phyloP scores from a whole-genome alignment of 164 flowering plant genomes.

The Magnolia kwangsiensis region DNA sequence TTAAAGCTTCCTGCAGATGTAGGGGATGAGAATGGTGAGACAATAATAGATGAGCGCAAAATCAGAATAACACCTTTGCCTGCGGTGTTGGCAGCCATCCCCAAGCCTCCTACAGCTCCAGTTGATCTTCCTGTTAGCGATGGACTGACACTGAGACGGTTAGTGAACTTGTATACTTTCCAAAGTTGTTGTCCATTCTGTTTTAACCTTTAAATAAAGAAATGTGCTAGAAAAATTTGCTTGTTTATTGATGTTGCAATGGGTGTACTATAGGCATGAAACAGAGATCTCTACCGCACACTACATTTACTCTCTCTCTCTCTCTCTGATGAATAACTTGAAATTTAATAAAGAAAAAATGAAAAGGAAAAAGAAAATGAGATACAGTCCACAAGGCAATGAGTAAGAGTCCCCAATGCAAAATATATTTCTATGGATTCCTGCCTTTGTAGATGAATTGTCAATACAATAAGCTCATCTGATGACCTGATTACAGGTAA shows the following conservation, averaged over 20 bases:
- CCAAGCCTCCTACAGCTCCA: constrained; percentile 42
- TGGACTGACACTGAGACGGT: constrained; percentile 68
- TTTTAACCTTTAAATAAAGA: background rate
- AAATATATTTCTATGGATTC: too few relatives aligned
- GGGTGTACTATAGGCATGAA: background rate
- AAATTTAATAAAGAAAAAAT: too few relatives aligned
- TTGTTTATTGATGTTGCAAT: background rate
- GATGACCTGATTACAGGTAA: too few relatives aligned
- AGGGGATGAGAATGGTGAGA: constrained; percentile 99
- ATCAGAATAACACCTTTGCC: constrained; percentile 94
- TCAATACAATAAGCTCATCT: too few relatives aligned
- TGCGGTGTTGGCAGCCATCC: constrained; percentile 35
- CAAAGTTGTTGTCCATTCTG: background rate
- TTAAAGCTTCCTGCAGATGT: constrained; percentile 98
- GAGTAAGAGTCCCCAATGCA: too few relatives aligned
- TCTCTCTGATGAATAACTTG: too few relatives aligned
- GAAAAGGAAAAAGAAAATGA: too few relatives aligned
- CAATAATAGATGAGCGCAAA: constrained; percentile 88
- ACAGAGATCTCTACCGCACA: background rate
- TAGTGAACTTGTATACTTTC: constrained; percentile 20
- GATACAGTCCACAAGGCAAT: too few relatives aligned
- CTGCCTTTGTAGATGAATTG: too few relatives aligned
- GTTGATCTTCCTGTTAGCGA: constrained; percentile 68
- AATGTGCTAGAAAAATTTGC: background rate
- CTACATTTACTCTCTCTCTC: too few relatives aligned